Conservation (phyloP, 768 basidiomycete genomes). For the Pleurotus sapidus region DNA sequence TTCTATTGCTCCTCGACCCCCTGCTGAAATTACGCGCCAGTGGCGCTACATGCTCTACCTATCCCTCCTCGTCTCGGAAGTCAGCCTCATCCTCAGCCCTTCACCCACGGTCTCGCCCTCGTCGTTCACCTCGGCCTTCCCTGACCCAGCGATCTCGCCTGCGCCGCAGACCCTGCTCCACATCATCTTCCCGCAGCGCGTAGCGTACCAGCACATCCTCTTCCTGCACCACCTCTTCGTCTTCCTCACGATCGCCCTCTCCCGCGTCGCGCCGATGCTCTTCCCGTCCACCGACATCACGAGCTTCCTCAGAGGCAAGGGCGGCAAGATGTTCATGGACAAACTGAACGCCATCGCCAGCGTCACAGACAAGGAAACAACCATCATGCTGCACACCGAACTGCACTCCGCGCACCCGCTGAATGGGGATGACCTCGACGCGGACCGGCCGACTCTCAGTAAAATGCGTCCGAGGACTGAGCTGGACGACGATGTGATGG, state of each 20-base stretch:
- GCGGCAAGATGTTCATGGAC: constrained; percentile 40
- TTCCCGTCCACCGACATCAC: constrained; percentile 37
- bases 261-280: constrained; percentile 66
- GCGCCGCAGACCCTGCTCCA: constrained; percentile 29
- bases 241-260: constrained; percentile 70
- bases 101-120: constrained; percentile 30
- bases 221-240: constrained; percentile 79
- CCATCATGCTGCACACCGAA: constrained; percentile 50
- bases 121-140: constrained; percentile 17
- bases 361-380: constrained; percentile 54
- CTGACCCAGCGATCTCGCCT: constrained; percentile 13
- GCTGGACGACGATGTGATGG: constrained; percentile 28
- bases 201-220: constrained; percentile 73
- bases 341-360: constrained; percentile 38
- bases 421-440: constrained; percentile 2
- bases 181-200: constrained; percentile 56
- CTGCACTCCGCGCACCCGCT: constrained; percentile 48
- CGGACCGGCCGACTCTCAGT: constrained; percentile 7
- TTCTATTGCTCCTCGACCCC: constrained; percentile 10
- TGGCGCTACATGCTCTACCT: constrained; percentile 80
- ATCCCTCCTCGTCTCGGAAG: constrained; percentile 58
- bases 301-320: constrained; percentile 8
- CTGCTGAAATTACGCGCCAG: constrained; percentile 31
- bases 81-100: constrained; percentile 62
- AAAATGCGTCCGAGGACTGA: constrained; percentile 17